Base-by-base conservation (phyloP, 2,329 filamentous ascomycete species). In the Macroventuria anomochaeta region DNA sequence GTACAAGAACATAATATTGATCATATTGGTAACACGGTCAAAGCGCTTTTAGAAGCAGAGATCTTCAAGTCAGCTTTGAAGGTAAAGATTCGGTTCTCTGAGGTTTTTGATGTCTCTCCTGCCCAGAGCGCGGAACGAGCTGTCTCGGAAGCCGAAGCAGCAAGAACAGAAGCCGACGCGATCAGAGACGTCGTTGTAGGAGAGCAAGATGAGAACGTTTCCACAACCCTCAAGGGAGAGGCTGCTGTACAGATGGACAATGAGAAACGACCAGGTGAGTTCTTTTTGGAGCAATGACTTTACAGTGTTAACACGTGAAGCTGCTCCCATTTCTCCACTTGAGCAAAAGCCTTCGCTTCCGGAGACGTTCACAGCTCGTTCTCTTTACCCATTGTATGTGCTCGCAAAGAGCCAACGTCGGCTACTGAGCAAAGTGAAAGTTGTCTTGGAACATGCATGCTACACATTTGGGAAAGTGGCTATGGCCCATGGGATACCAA, bases 61-160 rank as follows among this genome's bases (percentile, higher is more conserved):
- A 17, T 28, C n/a, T 46, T 46, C 17, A 21, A n/a, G 13, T 46
- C 32, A 1, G 36, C 32, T 5, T 15, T 47, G 34, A 39, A 39
- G 3, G 44, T 34, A 21, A 47, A 47, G 18, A 32, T 46, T 7
- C 42, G 32, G 3, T 46, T 46, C n/a, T 21, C 42, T 5, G 42
- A 46, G 11, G 13, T 46, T 5, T 46, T 46, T 17, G 42, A 46
- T 20, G 42, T 46, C 1, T 46, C 42, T 1, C 32, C 42, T 26
- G 42, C 42, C 1, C 42, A 46, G 25, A 46, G 32, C 13, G 42
- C 42, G 10, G 42, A 46, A 23, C 28, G 42, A 20, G 42, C 42
- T 7, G 33, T 21, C 1, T 46, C 42, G 2, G 42, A 46, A 17
- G 31, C 42, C 8, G 42, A 46, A 21, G 42, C 44, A 15, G 26